Evolutionary conservation across 352 stramenopile genomes (phyloP).

Genomic region (Phytophthora brassicae): DNA sequence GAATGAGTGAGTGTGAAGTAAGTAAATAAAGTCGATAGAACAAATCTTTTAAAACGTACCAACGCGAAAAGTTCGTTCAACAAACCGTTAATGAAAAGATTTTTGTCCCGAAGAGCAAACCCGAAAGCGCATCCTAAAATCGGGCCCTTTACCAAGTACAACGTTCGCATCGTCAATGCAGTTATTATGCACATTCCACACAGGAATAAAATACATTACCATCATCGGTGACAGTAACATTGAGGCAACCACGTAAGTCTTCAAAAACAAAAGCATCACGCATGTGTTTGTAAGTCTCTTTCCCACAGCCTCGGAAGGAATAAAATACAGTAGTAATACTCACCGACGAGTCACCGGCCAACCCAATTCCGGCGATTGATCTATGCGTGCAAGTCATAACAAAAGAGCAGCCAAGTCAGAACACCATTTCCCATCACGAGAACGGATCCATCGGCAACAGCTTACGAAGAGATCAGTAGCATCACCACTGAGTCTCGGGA

Average conservation of each 20-base stretch:
- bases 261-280: background rate
- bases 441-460: background rate
- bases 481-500: conserved; percentile 84
- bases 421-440: background rate
- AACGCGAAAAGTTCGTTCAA: conserved; percentile 82
- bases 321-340: background rate
- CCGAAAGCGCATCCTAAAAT: conserved; percentile 86
- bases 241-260: conserved; percentile 86
- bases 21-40: no score
- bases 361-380: conserved; percentile 76
- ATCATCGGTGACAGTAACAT: conserved; percentile 89
- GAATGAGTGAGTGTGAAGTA: no score
- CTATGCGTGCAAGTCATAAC: conserved; percentile 40
- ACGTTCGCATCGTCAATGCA: background rate
- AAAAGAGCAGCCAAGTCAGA: conserved; percentile 7
- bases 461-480: conserved; percentile 85
- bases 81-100: conserved; percentile 82
- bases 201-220: conserved; percentile 37
- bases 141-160: conserved; percentile 43
- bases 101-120: conserved; percentile 76
- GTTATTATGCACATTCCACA: background rate
- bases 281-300: conserved; percentile 1
- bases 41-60: no score
- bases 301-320: background rate
- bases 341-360: conserved; percentile 76